Percentiles rank a stretch among this genome's conserved stretches.
Evolutionary conservation across 495 filamentous ascomycete genomes (phyloP).

Genomic region (Daldinia vernicosa): DNA sequence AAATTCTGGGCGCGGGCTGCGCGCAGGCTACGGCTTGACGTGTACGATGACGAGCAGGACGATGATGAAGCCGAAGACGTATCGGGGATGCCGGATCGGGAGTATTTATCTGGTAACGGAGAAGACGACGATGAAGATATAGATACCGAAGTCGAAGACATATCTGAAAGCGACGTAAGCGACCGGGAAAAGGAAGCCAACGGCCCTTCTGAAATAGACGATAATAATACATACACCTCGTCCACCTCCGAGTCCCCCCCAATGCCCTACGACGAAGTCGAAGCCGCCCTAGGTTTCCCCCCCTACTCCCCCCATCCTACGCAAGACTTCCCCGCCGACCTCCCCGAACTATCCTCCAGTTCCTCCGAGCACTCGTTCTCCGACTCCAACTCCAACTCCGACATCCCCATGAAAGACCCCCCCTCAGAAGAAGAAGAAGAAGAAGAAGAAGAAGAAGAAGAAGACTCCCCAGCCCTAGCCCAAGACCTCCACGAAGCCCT

Average conservation of each 20-base stretch:
- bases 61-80: neutral
- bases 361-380: neutral
- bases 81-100: slow-evolving; percentile 28
- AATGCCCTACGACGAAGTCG: slow-evolving; percentile 65
- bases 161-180: slow-evolving; percentile 14
- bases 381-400: neutral
- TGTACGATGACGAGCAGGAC: slow-evolving; percentile 49
- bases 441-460: neutral
- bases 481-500: slow-evolving; percentile 45
- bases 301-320: neutral
- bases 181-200: slow-evolving; percentile 8
- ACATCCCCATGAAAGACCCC: slow-evolving; percentile 5
- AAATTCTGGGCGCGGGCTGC: slow-evolving; percentile 69
- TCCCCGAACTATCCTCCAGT: neutral
- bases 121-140: slow-evolving; percentile 16
- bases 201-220: slow-evolving; percentile 35
- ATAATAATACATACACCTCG: slow-evolving; percentile 31
- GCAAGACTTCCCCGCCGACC: slow-evolving; percentile 11
- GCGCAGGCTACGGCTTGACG: slow-evolving; percentile 64
- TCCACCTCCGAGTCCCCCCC: slow-evolving; percentile 36
- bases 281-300: slow-evolving; percentile 54
- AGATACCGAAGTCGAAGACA: slow-evolving; percentile 36
- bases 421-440: neutral
- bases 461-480: neutral
- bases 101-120: neutral